Conservation (phyloP, 208 protist species). For the Crithidia fasciculata region DNA sequence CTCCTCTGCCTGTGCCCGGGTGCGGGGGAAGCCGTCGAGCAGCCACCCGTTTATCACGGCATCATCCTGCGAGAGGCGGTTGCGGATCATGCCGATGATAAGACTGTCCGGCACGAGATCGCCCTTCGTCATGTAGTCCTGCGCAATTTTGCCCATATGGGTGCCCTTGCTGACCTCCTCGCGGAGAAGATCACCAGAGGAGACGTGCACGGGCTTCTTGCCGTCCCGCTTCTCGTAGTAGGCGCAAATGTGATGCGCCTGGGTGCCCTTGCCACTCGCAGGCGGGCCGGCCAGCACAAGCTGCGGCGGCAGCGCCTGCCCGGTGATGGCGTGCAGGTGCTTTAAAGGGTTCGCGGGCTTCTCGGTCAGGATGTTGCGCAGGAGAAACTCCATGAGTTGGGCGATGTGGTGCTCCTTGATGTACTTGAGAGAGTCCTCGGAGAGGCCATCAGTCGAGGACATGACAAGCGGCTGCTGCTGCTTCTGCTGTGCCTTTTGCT, state of each 20-base stretch:
- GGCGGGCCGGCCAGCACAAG: conserved; percentile 87
- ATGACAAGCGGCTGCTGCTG: conserved; percentile 19
- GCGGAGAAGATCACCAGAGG: conserved; percentile 85
- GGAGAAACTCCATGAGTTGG: conserved; percentile 84
- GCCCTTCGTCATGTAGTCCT: conserved; percentile 65
- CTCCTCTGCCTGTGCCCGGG: conserved; percentile 71
- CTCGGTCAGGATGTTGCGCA: conserved; percentile 68
- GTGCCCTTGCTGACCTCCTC: conserved; percentile 63
- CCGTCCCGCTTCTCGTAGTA: conserved; percentile 51
- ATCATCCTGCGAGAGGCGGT: conserved; percentile 77
- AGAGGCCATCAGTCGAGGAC: conserved; percentile 40
- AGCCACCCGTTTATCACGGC: conserved; percentile 85
- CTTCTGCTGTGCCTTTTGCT: neutral
- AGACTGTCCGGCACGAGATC: conserved; percentile 82
- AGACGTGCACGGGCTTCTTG: conserved; percentile 76
- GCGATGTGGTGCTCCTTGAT: conserved; percentile 78
- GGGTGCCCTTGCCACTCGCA: conserved; percentile 81
- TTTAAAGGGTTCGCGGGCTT: conserved; percentile 64
- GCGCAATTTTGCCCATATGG: conserved; percentile 62
- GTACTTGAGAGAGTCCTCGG: conserved; percentile 76
- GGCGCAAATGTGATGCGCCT: conserved; percentile 61
- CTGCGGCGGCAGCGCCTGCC: conserved; percentile 54
- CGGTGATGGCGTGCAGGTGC: conserved; percentile 70
- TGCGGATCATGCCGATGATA: conserved; percentile 65
- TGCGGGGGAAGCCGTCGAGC: conserved; percentile 93